Conservation (phyloP, 2,329 filamentous ascomycete genomes). For the Balansia obtecta region DNA sequence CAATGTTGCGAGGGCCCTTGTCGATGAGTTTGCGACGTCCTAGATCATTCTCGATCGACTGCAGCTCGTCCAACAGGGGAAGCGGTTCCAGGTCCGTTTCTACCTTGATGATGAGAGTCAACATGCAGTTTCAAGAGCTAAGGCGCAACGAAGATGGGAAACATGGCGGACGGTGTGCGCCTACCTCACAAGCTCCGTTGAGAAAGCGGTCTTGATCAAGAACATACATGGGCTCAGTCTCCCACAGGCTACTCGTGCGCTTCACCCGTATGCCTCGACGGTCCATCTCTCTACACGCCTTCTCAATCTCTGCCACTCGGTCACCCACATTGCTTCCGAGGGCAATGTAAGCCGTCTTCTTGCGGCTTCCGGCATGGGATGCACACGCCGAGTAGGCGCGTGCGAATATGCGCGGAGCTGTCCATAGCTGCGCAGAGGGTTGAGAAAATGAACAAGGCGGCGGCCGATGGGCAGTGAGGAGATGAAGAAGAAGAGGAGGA, state of each 20-base stretch:
- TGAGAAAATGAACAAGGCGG: background rate
- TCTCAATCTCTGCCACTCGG: slow-evolving; percentile 72
- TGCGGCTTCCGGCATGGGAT: slow-evolving; percentile 21
- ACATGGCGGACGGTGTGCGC: background rate
- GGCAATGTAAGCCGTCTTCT: slow-evolving; percentile 61
- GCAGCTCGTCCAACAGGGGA: slow-evolving; percentile 65
- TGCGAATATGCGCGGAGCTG: background rate
- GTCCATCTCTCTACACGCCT: slow-evolving; percentile 69
- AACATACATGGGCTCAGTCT: slow-evolving; percentile 96
- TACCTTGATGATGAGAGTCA: slow-evolving; percentile 39
- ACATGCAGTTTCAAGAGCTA: no score
- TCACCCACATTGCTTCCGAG: slow-evolving; percentile 89
- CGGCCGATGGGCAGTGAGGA: no score
- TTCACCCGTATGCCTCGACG: slow-evolving; percentile 58
- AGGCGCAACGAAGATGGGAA: no score
- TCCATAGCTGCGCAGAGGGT: background rate
- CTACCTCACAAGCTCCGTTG: slow-evolving; percentile 83
- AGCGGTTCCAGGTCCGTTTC: slow-evolving; percentile 67
- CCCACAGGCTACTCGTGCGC: slow-evolving; percentile 80
- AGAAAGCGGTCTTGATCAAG: slow-evolving; percentile 77
- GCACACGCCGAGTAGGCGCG: slow-evolving; percentile 20
- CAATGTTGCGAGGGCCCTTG: slow-evolving; percentile 90
- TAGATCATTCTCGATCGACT: slow-evolving; percentile 69
- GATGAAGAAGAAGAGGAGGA: no score
- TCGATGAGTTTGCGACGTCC: slow-evolving; percentile 77